phyloP scores from a whole-genome alignment of 1,284 basidiomycete genomes.

The Heterobasidion irregulare region DNA sequence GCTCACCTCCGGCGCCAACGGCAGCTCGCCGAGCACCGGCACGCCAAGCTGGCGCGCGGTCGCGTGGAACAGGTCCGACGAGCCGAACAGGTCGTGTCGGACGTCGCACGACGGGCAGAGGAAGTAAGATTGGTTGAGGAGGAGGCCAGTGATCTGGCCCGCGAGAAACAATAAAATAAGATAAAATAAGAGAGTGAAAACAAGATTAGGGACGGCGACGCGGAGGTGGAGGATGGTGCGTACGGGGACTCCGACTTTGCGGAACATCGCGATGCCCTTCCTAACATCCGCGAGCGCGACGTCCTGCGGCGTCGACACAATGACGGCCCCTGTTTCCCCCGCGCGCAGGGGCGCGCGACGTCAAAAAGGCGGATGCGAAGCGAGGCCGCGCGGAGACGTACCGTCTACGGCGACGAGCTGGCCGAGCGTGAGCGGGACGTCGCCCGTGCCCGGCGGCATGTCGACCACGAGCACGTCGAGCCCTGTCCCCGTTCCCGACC shows the following conservation, averaged over 20 bases:
- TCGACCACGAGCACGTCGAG: conserved; percentile 90
- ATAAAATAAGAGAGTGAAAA: no score
- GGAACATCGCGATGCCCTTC: conserved; percentile 92
- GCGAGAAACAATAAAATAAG: background rate
- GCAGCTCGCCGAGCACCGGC: conserved; percentile 77
- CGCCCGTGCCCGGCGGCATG: conserved; percentile 97
- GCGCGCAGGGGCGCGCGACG: no score
- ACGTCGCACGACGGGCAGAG: conserved; percentile 72
- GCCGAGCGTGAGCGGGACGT: conserved; percentile 88
- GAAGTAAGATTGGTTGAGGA: conserved; percentile 91
- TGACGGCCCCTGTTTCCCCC: conserved; percentile 68
- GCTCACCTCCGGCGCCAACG: conserved; percentile 76
- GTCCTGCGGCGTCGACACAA: conserved; percentile 95
- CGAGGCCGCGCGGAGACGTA: conserved; percentile 22
- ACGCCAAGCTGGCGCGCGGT: conserved; percentile 58
- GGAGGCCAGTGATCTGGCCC: conserved; percentile 78
- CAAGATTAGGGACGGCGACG: no score
- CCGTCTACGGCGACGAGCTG: conserved; percentile 88
- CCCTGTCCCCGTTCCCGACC: no score
- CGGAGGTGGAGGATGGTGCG: no score
- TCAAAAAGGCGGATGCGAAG: background rate
- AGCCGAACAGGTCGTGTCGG: conserved; percentile 77
- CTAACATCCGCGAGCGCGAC: conserved; percentile 89
- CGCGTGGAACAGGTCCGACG: conserved; percentile 54
- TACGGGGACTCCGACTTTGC: conserved; percentile 85